Evolutionary conservation across 2,329 filamentous ascomycete genomes (phyloP).

Genomic region (Chaetomiaceae sp.): DNA sequence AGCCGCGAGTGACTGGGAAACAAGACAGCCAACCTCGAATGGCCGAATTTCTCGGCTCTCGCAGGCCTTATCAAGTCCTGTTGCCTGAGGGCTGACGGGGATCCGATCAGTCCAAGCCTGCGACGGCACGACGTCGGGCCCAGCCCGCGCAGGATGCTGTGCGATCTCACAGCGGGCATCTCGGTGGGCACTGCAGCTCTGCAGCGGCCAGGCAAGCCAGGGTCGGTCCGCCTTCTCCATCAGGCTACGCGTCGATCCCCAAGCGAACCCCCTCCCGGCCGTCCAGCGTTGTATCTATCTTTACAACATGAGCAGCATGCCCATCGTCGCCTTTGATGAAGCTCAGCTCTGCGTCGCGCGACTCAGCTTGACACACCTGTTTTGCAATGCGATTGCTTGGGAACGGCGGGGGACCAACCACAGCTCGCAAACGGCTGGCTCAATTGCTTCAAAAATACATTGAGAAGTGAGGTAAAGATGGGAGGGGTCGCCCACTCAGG

Average conservation of each 20-base stretch:
- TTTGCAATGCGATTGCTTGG: not conserved
- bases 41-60: not conserved
- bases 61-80: not conserved
- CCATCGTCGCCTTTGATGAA: not conserved
- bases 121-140: not conserved
- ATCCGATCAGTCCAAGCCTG: not conserved
- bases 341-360: slow-evolving; percentile 4
- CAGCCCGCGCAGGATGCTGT: not conserved
- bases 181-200: not conserved
- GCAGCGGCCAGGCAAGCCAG: not conserved
- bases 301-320: not conserved
- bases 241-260: slow-evolving; percentile 12
- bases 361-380: not conserved
- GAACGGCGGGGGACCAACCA: not conserved
- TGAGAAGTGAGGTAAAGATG: not conserved
- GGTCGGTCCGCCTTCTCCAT: slow-evolving; percentile 4
- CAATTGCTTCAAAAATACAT: not conserved
- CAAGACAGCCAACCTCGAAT: too few species aligned
- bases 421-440: not conserved
- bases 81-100: not conserved
- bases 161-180: slow-evolving; percentile 1
- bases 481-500: not conserved
- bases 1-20: too few species aligned
- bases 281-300: not conserved
- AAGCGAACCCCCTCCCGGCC: not conserved